Percentiles rank a stretch among this genome's conserved stretches.
phyloP scores from a whole-genome alignment of 371 early-diverging fungal species.

The Mortierella sp. region DNA sequence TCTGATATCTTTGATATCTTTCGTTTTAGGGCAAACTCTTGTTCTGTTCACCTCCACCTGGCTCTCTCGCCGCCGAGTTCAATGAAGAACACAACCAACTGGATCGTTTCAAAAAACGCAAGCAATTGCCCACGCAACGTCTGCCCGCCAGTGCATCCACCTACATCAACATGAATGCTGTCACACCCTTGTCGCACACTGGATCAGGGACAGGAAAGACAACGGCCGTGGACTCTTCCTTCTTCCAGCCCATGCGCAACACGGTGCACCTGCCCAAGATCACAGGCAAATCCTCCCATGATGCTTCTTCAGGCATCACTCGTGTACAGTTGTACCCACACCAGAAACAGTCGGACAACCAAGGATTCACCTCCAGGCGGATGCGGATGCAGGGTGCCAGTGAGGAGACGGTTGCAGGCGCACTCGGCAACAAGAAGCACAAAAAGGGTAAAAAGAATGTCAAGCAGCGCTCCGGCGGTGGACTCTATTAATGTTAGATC shows the following conservation, averaged over 20 bases:
- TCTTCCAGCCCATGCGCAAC: constrained; percentile 61
- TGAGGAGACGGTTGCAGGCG: constrained; percentile 48
- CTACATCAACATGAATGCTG: constrained; percentile 55
- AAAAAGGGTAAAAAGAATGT: constrained; percentile 87
- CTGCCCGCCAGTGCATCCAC: constrained; percentile 66
- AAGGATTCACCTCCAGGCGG: constrained; percentile 42
- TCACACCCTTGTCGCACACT: constrained; percentile 59
- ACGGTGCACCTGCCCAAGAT: constrained; percentile 61
- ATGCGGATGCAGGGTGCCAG: constrained; percentile 29
- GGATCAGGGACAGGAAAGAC: constrained; percentile 63
- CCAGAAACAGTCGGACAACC: constrained; percentile 62
- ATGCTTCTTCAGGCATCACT: constrained; percentile 56
- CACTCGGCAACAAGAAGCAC: constrained; percentile 71
- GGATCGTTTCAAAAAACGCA: constrained; percentile 67
- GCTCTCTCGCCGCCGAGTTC: constrained; percentile 67
- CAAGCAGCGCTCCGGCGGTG: constrained; percentile 75
- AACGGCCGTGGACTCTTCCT: constrained; percentile 71
- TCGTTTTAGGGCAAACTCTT: constrained; percentile 80
- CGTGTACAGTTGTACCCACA: constrained; percentile 73
- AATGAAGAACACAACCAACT: constrained; percentile 80
- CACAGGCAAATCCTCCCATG: constrained; percentile 61
- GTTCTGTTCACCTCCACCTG: constrained; percentile 88
- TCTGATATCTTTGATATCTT: constrained; percentile 13
- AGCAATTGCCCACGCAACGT: constrained; percentile 62
- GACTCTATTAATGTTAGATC: constrained; percentile 41